Percentiles rank a stretch among this genome's conserved stretches.
phyloP scores from a whole-genome alignment of 2,329 filamentous ascomycete genomes.

The Fusarium neocosmosporiellum region DNA sequence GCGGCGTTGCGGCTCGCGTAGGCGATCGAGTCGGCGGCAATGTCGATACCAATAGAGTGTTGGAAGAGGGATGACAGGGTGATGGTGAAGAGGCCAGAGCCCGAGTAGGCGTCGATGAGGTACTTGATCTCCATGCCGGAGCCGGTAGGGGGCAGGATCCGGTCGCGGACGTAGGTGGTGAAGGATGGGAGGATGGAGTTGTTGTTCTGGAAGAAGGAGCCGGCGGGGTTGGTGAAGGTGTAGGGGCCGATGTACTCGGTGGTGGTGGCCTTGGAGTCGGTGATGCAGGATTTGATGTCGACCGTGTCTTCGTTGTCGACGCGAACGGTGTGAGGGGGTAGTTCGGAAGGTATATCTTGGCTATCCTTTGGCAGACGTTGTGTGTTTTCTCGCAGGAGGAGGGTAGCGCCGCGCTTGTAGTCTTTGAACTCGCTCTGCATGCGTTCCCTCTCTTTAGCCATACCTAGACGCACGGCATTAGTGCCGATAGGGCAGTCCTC shows the following conservation, averaged over 20 bases:
- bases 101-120: conserved; percentile 97
- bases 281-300: conserved; percentile 90
- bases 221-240: conserved; percentile 90
- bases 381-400: conserved; percentile 90
- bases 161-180: conserved; percentile 85
- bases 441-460: conserved; percentile 81
- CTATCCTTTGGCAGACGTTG: conserved; percentile 68
- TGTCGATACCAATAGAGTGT: conserved; percentile 89
- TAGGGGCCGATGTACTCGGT: conserved; percentile 90
- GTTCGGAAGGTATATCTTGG: conserved; percentile 43
- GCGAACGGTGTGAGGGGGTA: conserved; percentile 51
- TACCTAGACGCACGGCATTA: conserved; percentile 81
- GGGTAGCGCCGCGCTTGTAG: conserved; percentile 86
- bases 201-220: conserved; percentile 99
- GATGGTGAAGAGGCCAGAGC: conserved; percentile 96
- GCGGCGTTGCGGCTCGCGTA: conserved; percentile 83
- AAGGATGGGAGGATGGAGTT: conserved; percentile 93
- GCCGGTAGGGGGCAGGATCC: conserved; percentile 70
- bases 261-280: conserved; percentile 82
- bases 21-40: conserved; percentile 80
- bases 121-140: conserved; percentile 70
- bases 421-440: conserved; percentile 76
- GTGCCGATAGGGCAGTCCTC: conserved; percentile 98
- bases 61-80: conserved; percentile 88
- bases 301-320: conserved; percentile 68